phyloP scores from a whole-genome alignment of 2,329 filamentous ascomycete genomes.

The Fonsecaea nubica region DNA sequence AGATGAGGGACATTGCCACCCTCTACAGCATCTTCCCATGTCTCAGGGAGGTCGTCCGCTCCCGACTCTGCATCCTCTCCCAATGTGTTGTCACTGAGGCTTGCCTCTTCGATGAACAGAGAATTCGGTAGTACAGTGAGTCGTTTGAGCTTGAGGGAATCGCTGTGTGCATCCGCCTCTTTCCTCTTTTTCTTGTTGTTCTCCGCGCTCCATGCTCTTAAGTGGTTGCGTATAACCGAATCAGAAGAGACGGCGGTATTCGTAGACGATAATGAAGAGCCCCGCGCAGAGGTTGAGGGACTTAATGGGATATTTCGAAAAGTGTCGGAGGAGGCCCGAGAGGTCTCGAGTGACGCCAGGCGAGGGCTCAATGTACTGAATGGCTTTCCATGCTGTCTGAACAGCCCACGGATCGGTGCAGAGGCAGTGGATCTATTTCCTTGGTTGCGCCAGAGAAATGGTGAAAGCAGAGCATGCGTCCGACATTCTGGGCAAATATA shows the following conservation, averaged over 20 bases:
- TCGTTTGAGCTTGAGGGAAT: slow-evolving; percentile 17
- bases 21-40: slow-evolving; percentile 13
- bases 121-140: slow-evolving; percentile 35
- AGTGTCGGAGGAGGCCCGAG: not conserved
- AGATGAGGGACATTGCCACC: slow-evolving; percentile 1
- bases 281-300: not conserved
- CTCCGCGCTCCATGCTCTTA: slow-evolving; percentile 31
- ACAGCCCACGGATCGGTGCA: not conserved
- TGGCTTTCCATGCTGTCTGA: slow-evolving; percentile 8
- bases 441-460: not conserved
- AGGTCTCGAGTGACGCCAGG: slow-evolving; percentile 3
- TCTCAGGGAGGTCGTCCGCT: slow-evolving; percentile 3
- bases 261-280: not conserved
- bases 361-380: not conserved
- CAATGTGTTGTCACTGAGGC: slow-evolving; percentile 16
- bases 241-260: not conserved
- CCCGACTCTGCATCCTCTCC: slow-evolving; percentile 21
- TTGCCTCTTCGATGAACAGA: slow-evolving; percentile 34
- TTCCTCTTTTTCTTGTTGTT: slow-evolving; percentile 29
- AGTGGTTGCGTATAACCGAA: slow-evolving; percentile 31
- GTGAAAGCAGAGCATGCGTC: slow-evolving; percentile 6
- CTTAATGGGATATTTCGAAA: not conserved
- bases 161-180: slow-evolving; percentile 17
- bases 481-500: slow-evolving; percentile 31
- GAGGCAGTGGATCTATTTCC: not conserved